Evolutionary conservation across 305 asterid genomes (phyloP).

Genomic region (Solanum hybrid): DNA sequence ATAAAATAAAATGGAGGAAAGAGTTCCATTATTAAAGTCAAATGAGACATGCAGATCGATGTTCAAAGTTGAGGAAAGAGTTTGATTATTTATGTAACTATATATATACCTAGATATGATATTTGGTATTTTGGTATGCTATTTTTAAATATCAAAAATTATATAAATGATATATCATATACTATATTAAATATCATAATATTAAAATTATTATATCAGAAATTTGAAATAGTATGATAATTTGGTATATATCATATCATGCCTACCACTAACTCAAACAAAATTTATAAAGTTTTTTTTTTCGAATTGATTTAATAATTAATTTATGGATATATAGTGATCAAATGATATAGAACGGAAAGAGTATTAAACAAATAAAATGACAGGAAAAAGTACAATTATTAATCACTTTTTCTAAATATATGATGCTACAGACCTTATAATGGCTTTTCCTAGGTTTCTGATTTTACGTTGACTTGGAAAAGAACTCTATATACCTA

Average conservation of each 20-base stretch:
- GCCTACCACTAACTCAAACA: no score
- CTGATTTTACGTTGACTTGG: background rate
- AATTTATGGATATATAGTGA: background rate
- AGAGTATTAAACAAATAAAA: background rate
- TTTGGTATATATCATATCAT: no score
- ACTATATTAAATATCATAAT: no score
- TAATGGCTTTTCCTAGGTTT: background rate
- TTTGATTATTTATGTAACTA: background rate
- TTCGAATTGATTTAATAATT: no score
- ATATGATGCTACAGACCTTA: background rate
- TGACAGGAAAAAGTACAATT: background rate
- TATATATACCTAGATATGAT: background rate
- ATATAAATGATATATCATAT: no score
- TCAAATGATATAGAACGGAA: background rate
- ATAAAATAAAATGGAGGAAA: background rate
- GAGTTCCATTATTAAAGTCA: background rate
- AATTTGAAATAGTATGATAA: no score
- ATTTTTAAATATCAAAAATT: no score
- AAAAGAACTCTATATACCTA: background rate
- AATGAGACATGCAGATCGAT: background rate
- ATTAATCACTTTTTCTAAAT: background rate
- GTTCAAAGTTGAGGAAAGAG: background rate
- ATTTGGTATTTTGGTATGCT: no score
- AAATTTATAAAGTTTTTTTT: no score
- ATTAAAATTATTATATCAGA: accelerated